Conservation (phyloP, 768 basidiomycete genomes). For the Naganishia antarctica region DNA sequence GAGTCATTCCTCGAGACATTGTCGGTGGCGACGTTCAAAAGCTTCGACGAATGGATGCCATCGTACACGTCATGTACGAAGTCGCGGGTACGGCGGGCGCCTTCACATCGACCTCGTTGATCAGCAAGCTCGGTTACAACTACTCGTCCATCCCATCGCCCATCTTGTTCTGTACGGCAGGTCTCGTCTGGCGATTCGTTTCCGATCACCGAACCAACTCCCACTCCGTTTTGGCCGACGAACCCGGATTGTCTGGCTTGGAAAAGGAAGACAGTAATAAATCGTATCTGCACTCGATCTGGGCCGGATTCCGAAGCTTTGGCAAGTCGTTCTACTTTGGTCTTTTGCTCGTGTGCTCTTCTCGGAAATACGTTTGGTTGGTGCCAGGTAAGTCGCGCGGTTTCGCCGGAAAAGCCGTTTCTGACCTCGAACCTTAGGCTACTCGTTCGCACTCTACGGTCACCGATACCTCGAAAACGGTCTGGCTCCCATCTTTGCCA, state of each 20-base stretch:
- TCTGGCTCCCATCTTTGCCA: constrained; percentile 39
- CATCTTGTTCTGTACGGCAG: constrained; percentile 35
- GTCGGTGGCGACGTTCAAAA: constrained; percentile 39
- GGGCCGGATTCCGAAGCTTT: constrained; percentile 28
- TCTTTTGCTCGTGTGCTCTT: constrained; percentile 18
- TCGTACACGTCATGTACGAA: constrained; percentile 41
- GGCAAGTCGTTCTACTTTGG: constrained; percentile 31
- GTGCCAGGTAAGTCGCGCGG: constrained; percentile 11
- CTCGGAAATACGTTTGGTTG: constrained; percentile 31
- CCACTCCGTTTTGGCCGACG: not conserved
- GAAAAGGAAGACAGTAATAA: constrained; percentile 17
- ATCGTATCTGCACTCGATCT: constrained; percentile 27
- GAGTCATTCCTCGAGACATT: constrained; percentile 37
- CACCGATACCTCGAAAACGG: constrained; percentile 39
- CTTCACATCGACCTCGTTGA: constrained; percentile 37
- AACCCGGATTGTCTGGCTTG: constrained; percentile 15
- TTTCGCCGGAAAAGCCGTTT: not conserved
- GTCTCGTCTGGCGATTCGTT: constrained; percentile 35
- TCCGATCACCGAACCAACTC: constrained; percentile 20
- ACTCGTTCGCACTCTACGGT: constrained; percentile 36
- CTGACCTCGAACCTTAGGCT: not conserved
- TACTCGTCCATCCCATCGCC: constrained; percentile 33
- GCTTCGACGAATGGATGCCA: constrained; percentile 39
- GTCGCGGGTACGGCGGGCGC: constrained; percentile 45
- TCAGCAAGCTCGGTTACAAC: constrained; percentile 41